Conservation (phyloP, 352 stramenopile genomes). For the Globisporangium cystogenes region DNA sequence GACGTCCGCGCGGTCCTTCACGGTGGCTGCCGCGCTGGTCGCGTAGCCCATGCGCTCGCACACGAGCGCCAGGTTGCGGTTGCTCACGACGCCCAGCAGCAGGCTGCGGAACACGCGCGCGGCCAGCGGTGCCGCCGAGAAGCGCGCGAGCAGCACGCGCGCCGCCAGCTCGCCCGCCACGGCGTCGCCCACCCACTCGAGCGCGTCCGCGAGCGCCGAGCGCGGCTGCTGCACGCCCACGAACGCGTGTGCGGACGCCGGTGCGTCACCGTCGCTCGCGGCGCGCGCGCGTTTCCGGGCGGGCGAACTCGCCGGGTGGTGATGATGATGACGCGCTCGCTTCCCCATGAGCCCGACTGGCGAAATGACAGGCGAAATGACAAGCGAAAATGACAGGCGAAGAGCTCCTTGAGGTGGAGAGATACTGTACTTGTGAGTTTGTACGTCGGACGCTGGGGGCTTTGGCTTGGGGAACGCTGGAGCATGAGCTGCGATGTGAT, state of each 20-base stretch:
- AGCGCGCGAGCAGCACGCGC: constrained; percentile 58
- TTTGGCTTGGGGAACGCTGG: too few species aligned
- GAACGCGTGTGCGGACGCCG: neutral
- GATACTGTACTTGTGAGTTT: too few species aligned
- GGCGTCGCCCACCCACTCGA: constrained; percentile 76
- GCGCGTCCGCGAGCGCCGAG: constrained; percentile 39
- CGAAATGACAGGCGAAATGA: too few species aligned
- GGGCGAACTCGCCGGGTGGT: too few species aligned
- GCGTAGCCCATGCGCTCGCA: constrained; percentile 64
- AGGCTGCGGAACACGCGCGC: constrained; percentile 66
- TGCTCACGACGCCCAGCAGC: constrained; percentile 52
- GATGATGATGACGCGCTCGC: too few species aligned
- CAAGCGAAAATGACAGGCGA: too few species aligned
- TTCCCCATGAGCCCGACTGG: too few species aligned
- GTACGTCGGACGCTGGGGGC: too few species aligned
- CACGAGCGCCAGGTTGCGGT: constrained; percentile 63
- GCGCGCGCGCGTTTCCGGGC: too few species aligned
- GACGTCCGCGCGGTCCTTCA: constrained; percentile 30
- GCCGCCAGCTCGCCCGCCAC: constrained; percentile 69
- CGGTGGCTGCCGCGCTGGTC: constrained; percentile 8
- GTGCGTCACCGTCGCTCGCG: too few species aligned
- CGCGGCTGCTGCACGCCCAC: neutral
- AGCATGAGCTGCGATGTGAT: too few species aligned
- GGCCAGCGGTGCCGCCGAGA: constrained; percentile 44
- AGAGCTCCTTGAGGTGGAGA: too few species aligned